phyloP scores from a whole-genome alignment of 192 early-diverging fungal genomes.

The Geranomyces variabilis region DNA sequence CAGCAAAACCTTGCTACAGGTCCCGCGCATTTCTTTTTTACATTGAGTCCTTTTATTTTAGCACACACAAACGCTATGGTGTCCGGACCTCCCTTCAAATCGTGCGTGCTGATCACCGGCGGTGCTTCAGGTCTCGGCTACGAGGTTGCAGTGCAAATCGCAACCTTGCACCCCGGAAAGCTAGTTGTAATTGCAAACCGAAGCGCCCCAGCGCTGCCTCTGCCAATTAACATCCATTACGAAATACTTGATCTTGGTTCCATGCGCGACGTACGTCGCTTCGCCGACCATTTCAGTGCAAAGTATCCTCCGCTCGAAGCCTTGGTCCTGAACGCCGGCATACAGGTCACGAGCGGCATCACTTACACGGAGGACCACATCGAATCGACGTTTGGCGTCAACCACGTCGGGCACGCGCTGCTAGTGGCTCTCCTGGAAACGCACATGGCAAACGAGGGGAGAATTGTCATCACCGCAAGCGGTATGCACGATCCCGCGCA shows the following conservation, averaged over 20 bases:
- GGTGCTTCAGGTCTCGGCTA: neutral
- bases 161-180: neutral
- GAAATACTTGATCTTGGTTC: neutral
- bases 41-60: no score
- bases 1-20: no score
- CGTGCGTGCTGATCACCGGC: no score
- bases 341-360: neutral
- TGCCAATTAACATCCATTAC: neutral
- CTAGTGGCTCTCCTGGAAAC: neutral
- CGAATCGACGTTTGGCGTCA: neutral
- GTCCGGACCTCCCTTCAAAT: neutral
- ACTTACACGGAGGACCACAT: neutral
- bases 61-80: no score
- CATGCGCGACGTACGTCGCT: neutral
- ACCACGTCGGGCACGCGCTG: constrained; percentile 6
- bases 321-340: constrained; percentile 1
- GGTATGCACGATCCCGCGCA: constrained; percentile 8
- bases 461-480: neutral
- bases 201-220: neutral
- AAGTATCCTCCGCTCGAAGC: neutral
- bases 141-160: neutral
- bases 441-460: neutral
- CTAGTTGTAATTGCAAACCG: neutral
- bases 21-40: no score
- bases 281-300: neutral